Conservation (phyloP, 148 eudicot species). For the Rhododendron williamsianum region DNA sequence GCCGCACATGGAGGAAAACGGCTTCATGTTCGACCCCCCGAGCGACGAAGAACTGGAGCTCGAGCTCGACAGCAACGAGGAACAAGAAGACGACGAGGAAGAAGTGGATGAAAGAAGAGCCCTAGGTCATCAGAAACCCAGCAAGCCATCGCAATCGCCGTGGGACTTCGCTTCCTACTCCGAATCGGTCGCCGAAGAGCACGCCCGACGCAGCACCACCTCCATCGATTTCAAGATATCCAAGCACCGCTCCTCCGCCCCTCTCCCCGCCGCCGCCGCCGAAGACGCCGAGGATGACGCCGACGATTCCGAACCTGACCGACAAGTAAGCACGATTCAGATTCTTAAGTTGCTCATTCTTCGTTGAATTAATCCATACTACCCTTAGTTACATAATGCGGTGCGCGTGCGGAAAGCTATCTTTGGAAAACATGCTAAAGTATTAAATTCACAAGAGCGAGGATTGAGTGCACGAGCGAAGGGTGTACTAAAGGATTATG, state of each 20-base stretch:
- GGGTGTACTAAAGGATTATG: too few relatives aligned
- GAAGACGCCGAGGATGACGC: slow-evolving; percentile 16
- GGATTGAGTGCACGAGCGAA: too few relatives aligned
- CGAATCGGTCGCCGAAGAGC: slow-evolving; percentile 75
- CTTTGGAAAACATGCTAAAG: too few relatives aligned
- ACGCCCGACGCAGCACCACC: slow-evolving; percentile 70
- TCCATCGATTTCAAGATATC: slow-evolving; percentile 72
- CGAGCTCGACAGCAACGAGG: slow-evolving; percentile 9
- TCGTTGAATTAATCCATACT: too few relatives aligned
- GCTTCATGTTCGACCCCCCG: slow-evolving; percentile 39
- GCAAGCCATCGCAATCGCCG: slow-evolving; percentile 37
- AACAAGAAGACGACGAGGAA: slow-evolving; percentile 4
- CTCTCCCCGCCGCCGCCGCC: slow-evolving; percentile 11
- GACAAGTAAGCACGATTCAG: slow-evolving; percentile 22
- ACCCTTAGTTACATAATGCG: too few relatives aligned
- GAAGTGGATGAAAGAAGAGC: not conserved
- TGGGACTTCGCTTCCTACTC: slow-evolving; percentile 87
- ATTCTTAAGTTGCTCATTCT: too few relatives aligned
- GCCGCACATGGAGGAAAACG: not conserved
- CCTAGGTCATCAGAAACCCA: not conserved
- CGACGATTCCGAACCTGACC: slow-evolving; percentile 41
- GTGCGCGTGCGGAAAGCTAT: too few relatives aligned
- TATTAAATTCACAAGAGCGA: too few relatives aligned
- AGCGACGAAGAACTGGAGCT: slow-evolving; percentile 41
- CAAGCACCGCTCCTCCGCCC: slow-evolving; percentile 20